Evolutionary conservation across 495 filamentous ascomycete species (phyloP), one percentile per base, ranked within the genome.

Genomic region (Aspergillus nidulans): DNA sequence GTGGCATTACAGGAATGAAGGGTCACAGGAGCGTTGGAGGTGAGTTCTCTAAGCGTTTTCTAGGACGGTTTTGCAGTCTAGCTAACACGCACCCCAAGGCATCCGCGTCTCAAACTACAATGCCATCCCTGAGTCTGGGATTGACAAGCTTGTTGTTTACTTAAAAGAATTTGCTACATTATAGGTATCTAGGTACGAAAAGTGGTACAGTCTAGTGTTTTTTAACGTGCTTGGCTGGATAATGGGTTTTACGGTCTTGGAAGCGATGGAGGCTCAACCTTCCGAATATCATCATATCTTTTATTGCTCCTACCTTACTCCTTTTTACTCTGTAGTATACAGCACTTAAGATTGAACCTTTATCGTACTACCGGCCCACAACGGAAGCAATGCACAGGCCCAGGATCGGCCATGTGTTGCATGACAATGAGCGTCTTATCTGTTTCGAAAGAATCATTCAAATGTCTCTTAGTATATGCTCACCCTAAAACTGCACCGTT

Each of bases 11-110:
- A 28, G 90, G 90, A 12, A 68, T 94, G 61, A 94, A 92, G 71
- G 90, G 89, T 0, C 89, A 95, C 69, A 74, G 90, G 52, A 89
- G 85, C 55, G 86, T 95, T 1, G 86, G 88, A 38, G 89, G 90
- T 55, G 84, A 88, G 46, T 19, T 28, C 49, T 77, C 80, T 30
- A n/a, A n/a, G 79, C 71, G 58, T 85, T 84, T 57, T 87, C 58
- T 25, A 24, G 6, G 5, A 25, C 19, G 26, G 19, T 34, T 25
- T 6, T 6, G 16, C 10, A 52, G 30, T 15, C 32, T 18, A 48
- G 32, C 46, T 64, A 19, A 61, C 20, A 42, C 13, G 13, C 28
- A 6, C 15, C 9, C 9, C 26, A 23, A 75, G 70, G 56, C 36
- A 64, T 64, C 56, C 62, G 62, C 16, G 62, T 58, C 8, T 69